Evolutionary conservation across 768 basidiomycete species (phyloP), one percentile per base, ranked within the genome.

Genomic region (Tricholoma furcatifolium): DNA sequence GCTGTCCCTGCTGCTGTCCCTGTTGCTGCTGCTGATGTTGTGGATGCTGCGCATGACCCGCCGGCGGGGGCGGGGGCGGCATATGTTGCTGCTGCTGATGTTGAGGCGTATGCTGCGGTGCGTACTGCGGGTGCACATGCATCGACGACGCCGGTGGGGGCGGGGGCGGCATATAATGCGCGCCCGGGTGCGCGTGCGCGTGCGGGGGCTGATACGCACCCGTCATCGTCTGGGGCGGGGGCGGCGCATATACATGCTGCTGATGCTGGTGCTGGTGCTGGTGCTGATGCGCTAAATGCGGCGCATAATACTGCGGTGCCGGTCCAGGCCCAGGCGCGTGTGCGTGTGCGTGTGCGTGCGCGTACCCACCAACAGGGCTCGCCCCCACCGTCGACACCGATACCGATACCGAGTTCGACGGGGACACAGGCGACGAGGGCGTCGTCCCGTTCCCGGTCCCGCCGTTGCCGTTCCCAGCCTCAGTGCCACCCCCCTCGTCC

Each of bases 1-100:
- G 60, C 8, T 49, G 57, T 17, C 54, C 51, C 36, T 57, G 52
- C 5, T 47, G 49, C 17, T 45, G 56, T 55, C 4, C 32, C 17
- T 43, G 53, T n/a, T 52, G 56, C n/a, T 45, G 52, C 15, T 45
- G 58, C 36, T 53, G 57, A 21, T 43, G 60, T 21, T 51, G 61
- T 6, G 56, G 60, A 10, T 54, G 64, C n/a, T 53, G 52, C 51
- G 56, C 60, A 27, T 61, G 65, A n/a, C n/a, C n/a, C 40, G 65
- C 65, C 15, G 66, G 69, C 31, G 62, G 62, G 30, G 62, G 67
- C 27, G 61, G 68, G 11, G 63, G 62, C 30, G 67, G 69, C 14
- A 64, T 62, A 9, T 61, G 61, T 24, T 65, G 64, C n/a, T 53
- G 64, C n/a, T 53, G 60, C 18, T 60, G 60, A 4, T 50, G 59